Evolutionary conservation across 352 stramenopile genomes (phyloP).

Genomic region (Achlya hypogyna): DNA sequence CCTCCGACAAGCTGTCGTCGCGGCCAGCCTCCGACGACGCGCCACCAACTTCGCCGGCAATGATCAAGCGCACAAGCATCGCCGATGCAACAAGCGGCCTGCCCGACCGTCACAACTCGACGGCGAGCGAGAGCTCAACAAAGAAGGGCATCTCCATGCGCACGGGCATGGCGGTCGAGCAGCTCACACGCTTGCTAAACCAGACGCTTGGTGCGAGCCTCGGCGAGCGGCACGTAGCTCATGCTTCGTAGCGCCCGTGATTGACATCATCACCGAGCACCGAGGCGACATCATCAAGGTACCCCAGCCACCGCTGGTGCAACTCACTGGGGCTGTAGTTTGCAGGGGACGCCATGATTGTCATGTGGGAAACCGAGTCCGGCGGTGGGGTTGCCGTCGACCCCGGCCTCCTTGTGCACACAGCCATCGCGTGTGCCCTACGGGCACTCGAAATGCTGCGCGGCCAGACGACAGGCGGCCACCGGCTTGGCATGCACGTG

Average conservation of each 20-base stretch:
- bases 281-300: conserved; percentile 74
- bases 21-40: neutral
- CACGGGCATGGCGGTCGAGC: conserved; percentile 52
- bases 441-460: conserved; percentile 43
- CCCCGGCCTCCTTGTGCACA: conserved; percentile 43
- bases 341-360: conserved; percentile 66
- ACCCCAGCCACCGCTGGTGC: neutral
- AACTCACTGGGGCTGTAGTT: conserved; percentile 25
- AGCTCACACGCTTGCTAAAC: conserved; percentile 63
- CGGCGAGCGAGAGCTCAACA: neutral
- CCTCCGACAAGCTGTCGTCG: neutral
- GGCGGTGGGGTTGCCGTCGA: conserved; percentile 16
- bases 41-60: neutral
- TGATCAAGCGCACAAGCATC: neutral
- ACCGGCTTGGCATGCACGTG: conserved; percentile 48
- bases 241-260: conserved; percentile 39
- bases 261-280: conserved; percentile 63
- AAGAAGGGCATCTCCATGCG: conserved; percentile 6
- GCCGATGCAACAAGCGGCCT: neutral
- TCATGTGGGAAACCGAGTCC: conserved; percentile 68
- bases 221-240: neutral
- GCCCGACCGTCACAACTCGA: neutral
- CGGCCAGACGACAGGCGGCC: conserved; percentile 24
- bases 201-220: conserved; percentile 35
- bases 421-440: conserved; percentile 44